These are phyloP conservation scores for Botryotinia calthae DNA, from an alignment of 2,329 filamentous ascomycete genomes.

Conservation along the genomic window DNA sequence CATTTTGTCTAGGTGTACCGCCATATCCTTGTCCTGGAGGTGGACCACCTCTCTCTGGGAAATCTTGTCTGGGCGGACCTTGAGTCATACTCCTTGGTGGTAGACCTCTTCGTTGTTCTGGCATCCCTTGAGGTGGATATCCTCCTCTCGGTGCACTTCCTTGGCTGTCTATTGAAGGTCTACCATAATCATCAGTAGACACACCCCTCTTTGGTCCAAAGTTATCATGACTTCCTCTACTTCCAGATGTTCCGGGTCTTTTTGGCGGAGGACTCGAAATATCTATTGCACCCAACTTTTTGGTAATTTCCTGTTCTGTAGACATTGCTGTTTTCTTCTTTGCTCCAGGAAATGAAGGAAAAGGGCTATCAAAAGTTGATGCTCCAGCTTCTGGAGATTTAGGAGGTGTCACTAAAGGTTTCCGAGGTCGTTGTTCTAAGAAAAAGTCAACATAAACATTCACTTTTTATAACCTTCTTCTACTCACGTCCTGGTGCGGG, in stretches of 20 bases:
- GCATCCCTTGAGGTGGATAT: slow-evolving; percentile 29
- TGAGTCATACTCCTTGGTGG: slow-evolving; percentile 23
- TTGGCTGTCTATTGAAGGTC: slow-evolving; percentile 32
- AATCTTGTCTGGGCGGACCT: slow-evolving; percentile 23
- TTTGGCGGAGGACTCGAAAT: slow-evolving; percentile 27
- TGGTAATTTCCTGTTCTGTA: slow-evolving; percentile 40
- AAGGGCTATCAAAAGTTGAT: slow-evolving; percentile 48
- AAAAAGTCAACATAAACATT: background rate
- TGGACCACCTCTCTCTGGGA: slow-evolving; percentile 10
- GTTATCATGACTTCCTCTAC: slow-evolving; percentile 31
- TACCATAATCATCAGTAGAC: slow-evolving; percentile 32
- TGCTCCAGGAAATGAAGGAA: slow-evolving; percentile 45
- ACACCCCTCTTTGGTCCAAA: slow-evolving; percentile 22
- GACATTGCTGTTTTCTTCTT: slow-evolving; percentile 43
- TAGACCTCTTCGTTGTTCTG: slow-evolving; percentile 31
- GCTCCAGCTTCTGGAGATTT: slow-evolving; percentile 40
- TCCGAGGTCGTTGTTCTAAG: slow-evolving; percentile 29
- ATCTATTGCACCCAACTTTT: slow-evolving; percentile 37
- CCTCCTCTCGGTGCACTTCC: slow-evolving; percentile 30
- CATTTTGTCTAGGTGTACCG: slow-evolving; percentile 29
- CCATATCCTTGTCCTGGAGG: slow-evolving; percentile 23
- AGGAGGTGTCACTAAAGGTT: slow-evolving; percentile 37
- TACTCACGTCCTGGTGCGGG: slow-evolving; percentile 26
- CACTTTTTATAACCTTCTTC: background rate
- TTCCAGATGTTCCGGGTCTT: slow-evolving; percentile 28